A percentile compares a stretch with the other conserved stretches of the same genome.
Conservation (phyloP, 495 filamentous ascomycete genomes). For the Xylaria cubensis region DNA sequence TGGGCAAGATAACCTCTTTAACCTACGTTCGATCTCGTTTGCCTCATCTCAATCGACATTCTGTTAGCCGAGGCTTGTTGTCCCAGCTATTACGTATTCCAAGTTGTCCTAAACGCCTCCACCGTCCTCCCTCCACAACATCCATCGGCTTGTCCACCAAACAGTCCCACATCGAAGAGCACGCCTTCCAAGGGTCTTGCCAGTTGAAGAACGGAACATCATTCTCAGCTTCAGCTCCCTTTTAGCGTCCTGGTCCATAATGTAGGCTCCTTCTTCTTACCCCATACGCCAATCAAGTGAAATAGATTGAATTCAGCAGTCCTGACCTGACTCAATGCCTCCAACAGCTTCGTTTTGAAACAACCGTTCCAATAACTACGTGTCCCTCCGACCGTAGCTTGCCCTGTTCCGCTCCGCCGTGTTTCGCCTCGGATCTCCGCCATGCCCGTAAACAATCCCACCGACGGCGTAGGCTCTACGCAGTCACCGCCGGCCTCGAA, state of each 20-base stretch:
- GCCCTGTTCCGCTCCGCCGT: background rate
- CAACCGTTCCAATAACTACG: background rate
- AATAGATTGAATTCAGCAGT: background rate
- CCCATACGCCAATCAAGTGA: background rate
- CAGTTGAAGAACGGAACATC: background rate
- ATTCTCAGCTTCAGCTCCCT: background rate
- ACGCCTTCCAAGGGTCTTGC: constrained; percentile 16
- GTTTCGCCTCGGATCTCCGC: constrained; percentile 1
- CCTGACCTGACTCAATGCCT: constrained; percentile 14
- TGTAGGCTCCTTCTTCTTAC: constrained; percentile 1
- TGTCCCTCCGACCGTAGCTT: background rate
- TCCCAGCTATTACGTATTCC: background rate
- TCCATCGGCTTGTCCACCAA: background rate
- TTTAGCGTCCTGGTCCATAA: constrained; percentile 21
- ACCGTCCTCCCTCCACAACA: background rate
- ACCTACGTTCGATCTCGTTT: background rate
- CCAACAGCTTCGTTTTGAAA: constrained; percentile 8
- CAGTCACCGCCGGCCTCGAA: constrained; percentile 37
- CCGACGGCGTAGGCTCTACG: constrained; percentile 32
- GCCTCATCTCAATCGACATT: background rate
- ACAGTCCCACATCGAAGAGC: constrained; percentile 16
- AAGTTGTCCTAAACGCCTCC: background rate
- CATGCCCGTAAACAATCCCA: constrained; percentile 36
- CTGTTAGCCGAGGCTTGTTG: background rate
- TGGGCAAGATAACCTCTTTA: background rate